These are phyloP conservation scores for Paramecium bursaria DNA, from an alignment of 73 alveolate genomes.

Conservation along the genomic window DNA sequence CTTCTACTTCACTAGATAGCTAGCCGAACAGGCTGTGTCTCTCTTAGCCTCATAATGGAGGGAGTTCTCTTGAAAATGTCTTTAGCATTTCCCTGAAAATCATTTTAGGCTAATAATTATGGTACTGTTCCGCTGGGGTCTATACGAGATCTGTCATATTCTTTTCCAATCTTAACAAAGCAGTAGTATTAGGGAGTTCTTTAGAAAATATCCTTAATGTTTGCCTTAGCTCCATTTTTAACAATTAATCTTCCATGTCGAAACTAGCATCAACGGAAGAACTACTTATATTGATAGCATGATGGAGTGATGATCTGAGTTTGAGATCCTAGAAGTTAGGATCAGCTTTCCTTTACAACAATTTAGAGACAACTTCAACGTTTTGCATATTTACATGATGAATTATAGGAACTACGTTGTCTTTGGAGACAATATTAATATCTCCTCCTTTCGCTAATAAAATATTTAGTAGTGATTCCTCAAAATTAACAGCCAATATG, in stretches of 20 bases:
- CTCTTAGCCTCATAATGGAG: conserved; percentile 86
- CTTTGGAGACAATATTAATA: conserved; percentile 69
- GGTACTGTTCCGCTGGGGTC: conserved; percentile 88
- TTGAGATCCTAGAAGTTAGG: conserved; percentile 28
- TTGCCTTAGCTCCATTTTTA: conserved; percentile 75
- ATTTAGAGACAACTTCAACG: conserved; percentile 48
- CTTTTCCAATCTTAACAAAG: conserved; percentile 78
- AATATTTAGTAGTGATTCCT: not conserved
- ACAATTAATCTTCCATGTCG: conserved; percentile 77
- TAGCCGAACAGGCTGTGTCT: conserved; percentile 77
- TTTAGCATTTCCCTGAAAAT: conserved; percentile 71
- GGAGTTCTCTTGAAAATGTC: conserved; percentile 84
- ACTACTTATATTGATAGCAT: conserved; percentile 76
- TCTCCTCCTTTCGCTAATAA: conserved; percentile 67
- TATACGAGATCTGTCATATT: conserved; percentile 57
- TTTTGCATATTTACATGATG: conserved; percentile 66
- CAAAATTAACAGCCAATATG: not conserved
- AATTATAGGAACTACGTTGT: conserved; percentile 71
- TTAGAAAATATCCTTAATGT: conserved; percentile 70
- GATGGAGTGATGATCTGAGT: conserved; percentile 75
- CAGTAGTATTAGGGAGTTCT: conserved; percentile 89
- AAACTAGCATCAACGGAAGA: conserved; percentile 84
- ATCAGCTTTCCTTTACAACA: conserved; percentile 62
- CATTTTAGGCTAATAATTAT: conserved; percentile 68
- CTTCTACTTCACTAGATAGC: conserved; percentile 74